Percentiles rank a stretch among this genome's conserved stretches.
Conservation (phyloP, 176 grass and related monocot genomes). For the Hsuehochloa calcarea region DNA sequence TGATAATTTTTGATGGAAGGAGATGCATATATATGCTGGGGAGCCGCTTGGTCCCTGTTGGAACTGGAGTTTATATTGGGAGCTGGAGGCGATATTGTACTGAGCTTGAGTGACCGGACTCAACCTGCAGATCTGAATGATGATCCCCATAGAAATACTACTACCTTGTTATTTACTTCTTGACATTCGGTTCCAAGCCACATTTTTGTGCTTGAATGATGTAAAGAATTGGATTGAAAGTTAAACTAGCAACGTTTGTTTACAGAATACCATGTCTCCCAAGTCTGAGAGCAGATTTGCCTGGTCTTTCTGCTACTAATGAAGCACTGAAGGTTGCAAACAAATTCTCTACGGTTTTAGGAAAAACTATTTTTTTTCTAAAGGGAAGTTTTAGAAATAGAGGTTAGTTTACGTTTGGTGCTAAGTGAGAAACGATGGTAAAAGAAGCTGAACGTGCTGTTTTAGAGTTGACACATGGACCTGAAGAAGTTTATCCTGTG, state of each 20-base stretch:
- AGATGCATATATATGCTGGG: background rate
- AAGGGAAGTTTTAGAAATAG: background rate
- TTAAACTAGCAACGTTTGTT: background rate
- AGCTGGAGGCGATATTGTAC: background rate
- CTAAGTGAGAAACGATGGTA: too few relatives aligned
- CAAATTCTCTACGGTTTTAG: background rate
- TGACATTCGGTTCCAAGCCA: constrained; percentile 25
- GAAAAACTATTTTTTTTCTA: background rate
- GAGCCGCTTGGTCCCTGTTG: background rate
- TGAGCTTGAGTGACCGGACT: background rate
- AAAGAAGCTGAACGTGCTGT: background rate
- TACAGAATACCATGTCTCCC: background rate
- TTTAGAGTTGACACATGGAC: too few relatives aligned
- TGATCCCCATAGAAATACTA: background rate
- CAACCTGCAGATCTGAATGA: constrained; percentile 3
- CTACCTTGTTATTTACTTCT: background rate
- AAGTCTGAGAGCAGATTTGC: background rate
- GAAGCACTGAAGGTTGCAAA: background rate
- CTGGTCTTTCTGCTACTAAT: background rate
- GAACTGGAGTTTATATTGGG: background rate
- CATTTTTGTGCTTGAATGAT: constrained; percentile 40
- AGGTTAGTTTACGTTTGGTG: background rate
- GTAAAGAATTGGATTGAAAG: constrained; percentile 7
- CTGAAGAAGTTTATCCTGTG: too few relatives aligned
- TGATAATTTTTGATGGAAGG: constrained; percentile 14